Conservation (phyloP, 1,284 basidiomycete species). For the Sanguinoderma infundibulare region DNA sequence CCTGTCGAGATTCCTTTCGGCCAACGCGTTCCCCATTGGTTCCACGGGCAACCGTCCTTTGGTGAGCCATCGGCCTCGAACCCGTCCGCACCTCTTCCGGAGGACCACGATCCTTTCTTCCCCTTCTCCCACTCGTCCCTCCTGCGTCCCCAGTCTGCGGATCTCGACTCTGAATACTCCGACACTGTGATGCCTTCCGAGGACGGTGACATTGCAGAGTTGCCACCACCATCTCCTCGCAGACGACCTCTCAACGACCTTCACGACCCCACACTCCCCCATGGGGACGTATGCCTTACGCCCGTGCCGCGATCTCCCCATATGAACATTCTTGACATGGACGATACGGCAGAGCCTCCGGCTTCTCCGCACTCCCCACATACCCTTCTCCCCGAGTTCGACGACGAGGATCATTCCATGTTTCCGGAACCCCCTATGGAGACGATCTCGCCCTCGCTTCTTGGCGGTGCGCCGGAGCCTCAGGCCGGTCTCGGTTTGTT, state of each 20-base stretch:
- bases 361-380: constrained; percentile 22
- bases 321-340: constrained; percentile 20
- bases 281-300: constrained; percentile 23
- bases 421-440: constrained; percentile 11
- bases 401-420: constrained; percentile 9
- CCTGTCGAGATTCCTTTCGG: constrained; percentile 16
- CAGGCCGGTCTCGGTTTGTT: constrained; percentile 31
- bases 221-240: constrained; percentile 21
- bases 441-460: constrained; percentile 23
- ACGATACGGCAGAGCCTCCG: constrained; percentile 15
- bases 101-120: constrained; percentile 21
- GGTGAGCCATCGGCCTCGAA: not conserved
- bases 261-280: constrained; percentile 14
- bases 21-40: constrained; percentile 10
- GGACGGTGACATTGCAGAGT: constrained; percentile 17
- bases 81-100: not conserved
- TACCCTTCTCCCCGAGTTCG: constrained; percentile 17
- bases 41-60: not conserved
- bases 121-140: constrained; percentile 14
- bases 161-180: constrained; percentile 25
- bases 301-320: constrained; percentile 30
- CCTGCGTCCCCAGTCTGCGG: constrained; percentile 14
- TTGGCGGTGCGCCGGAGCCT: constrained; percentile 21
- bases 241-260: constrained; percentile 23
- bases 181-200: constrained; percentile 29